Base-by-base conservation (phyloP, 2,329 filamentous ascomycete genomes). In the Paecilomyces dactylethromorphus region DNA sequence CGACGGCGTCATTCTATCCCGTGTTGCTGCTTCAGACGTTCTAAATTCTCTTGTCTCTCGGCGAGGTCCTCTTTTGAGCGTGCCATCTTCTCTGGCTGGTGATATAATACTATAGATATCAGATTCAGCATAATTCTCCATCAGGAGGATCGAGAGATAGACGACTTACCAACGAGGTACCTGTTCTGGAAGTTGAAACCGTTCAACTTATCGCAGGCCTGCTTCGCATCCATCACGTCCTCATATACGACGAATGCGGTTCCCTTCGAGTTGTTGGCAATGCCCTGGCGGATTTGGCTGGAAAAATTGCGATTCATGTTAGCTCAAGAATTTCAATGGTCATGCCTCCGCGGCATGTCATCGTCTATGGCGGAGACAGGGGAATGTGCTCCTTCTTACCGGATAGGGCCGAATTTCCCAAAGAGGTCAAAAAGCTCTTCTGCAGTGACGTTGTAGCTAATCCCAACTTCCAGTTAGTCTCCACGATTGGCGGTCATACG, bases 101-200 rank as follows among this genome's bases (percentile, higher is more conserved):
- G 88, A 71, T 90, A 90, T 73, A 91, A 78, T 60, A 90, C 88
- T 75, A 21, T 11, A 56, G 15, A 52, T 12, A 6, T 13, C 57
- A n/a, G 26, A 31, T 32, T 22, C n/a, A 51, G 24, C 51, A 53
- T 65, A 54, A 66, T 54, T 52, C 3, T 22, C 7, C 84, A 31
- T 15, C n/a, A 2, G 26, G 26, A 29, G 7, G 7, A 29, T 29
- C 7, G 26, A 7, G 26, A 29, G 26, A 29, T 29, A 7, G 26
- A 29, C 7, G 39, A 86, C 91, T 62, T 85, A 95, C 91, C 92
- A 72, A 99, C 94, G 69, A 99, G 90, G 79, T 99, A 99, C 76
- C 94, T 90, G 81, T 93, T 96, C 82, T 99, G 94, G 78, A 99
- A 99, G 82, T 99, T 99, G 87, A 96, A 99, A 75, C 94, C 94